Evolutionary conservation across 2,329 filamentous ascomycete genomes (phyloP), one percentile per base, ranked within the genome.

Genomic region (Trichoderma atrobrunneum): DNA sequence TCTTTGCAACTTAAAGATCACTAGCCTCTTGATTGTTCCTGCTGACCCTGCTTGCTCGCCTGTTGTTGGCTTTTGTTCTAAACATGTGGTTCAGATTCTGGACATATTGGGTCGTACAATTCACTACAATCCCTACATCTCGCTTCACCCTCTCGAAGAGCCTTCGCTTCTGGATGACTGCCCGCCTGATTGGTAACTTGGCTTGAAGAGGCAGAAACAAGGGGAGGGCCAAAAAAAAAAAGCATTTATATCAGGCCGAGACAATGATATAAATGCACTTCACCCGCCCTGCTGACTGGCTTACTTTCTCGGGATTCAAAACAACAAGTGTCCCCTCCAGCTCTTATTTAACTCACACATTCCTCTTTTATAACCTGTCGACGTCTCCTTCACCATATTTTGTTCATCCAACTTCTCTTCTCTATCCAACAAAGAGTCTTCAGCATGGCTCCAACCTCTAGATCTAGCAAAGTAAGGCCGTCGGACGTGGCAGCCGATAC

Each of bases 401-500:
- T n/a, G 28, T n/a, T 16, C 32, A 3, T 26, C n/a, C 43, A n/a
- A 26, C 12, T 26, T 24, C 28, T 14, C 67, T 59, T 26, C 10
- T 43, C 48, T 61, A 14, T 43, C 43, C 43, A 36, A 39, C 59
- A n/a, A 34, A 62, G 14, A n/a, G 4, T 54, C 56, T 61, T 28
- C 67, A 72, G 59, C 34, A 82, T 82, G 81, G 78, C 78, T 54
- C 78, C 81, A 26, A 71, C 74, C 36, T 76, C 78, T 57, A 81
- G 76, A 74, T 77, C 79, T 34, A 77, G 77, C 72, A 77, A 78
- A 36, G 78, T 81, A 64, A 78, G 79, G 76, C 81, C 81, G 36
- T 81, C 90, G 54, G 91, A 93, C 75, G 88, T 94, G 69, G 92
- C 92, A 70, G 87, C 89, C 30, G 91, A 93, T 79, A 91, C 91